Base-by-base conservation (phyloP, 805 yeast species). In the Barnettozyma vustinii region DNA sequence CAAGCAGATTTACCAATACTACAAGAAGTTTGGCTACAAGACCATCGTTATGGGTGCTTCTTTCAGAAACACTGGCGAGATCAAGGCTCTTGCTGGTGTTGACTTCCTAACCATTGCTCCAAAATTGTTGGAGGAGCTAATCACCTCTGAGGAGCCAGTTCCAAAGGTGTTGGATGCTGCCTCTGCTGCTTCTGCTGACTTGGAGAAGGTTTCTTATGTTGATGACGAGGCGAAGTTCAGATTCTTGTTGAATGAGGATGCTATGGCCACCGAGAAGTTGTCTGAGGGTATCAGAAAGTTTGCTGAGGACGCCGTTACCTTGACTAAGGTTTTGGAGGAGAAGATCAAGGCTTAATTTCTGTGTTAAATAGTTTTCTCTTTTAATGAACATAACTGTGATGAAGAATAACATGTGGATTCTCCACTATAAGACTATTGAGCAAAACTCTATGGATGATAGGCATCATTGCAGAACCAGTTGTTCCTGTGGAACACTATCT, bases 31-130 rank as follows among this genome's bases (percentile, higher is more conserved):
- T 73, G 92, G 84, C 62, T 94, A 94, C 83, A 80, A 92, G 64
- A 94, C 99, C 70, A 91, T 94, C 68, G 98, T 94, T 67, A 94
- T 94, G 99, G 99, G 99, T 74, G 99, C 99, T 52, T 92, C 98
- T 52, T 92, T 94, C 90, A 92, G 99, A 83, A 94, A 91, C 79
- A 72, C 76, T 55, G 96, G 90, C 60, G 99, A 92, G 77, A 88
- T 94, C 74, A 85, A 84, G 73, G 96, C 95, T 62, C 79, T 94
- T 63, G 97, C 99, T 52, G 99, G 99, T 71, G 84, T 88, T 67
- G 99, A 94, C 71, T 90, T 75, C 81, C 79, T 94, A 74, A 94
- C 99, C 67, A 90, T 94, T 64, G 79, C 98, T 62, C 98, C 98
- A 69, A 80, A 78, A 67, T 78, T 94, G 64, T 83, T 94, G 70